phyloP scores from a whole-genome alignment of 2,329 filamentous ascomycete genomes.

The Peltaster fructicola region DNA sequence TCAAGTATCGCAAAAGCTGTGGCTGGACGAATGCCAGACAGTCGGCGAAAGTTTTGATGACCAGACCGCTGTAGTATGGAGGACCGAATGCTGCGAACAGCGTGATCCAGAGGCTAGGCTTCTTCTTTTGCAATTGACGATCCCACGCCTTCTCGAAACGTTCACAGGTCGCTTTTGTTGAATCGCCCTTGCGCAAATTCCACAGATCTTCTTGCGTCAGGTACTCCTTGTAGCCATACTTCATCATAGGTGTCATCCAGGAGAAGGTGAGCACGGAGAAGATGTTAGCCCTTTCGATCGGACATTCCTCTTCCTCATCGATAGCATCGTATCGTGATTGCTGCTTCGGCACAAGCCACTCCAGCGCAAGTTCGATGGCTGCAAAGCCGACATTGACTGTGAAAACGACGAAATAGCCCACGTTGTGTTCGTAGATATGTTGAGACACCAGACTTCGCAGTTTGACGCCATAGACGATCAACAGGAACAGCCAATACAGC shows the following conservation, averaged over 20 bases:
- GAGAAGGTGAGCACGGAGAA: constrained; percentile 89
- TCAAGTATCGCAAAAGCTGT: constrained; percentile 70
- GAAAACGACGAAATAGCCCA: constrained; percentile 64
- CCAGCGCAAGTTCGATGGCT: constrained; percentile 52
- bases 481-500: constrained; percentile 80
- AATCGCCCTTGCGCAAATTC: constrained; percentile 68
- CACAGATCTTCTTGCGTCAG: constrained; percentile 91
- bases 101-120: constrained; percentile 72
- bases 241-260: constrained; percentile 99
- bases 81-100: constrained; percentile 70
- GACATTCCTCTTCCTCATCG: constrained; percentile 52
- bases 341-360: constrained; percentile 76
- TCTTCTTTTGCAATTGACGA: constrained; percentile 50
- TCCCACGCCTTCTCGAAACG: constrained; percentile 62
- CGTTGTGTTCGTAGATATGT: constrained; percentile 45
- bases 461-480: constrained; percentile 65
- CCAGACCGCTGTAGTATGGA: constrained; percentile 61
- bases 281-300: constrained; percentile 77
- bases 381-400: constrained; percentile 54
- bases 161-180: constrained; percentile 54
- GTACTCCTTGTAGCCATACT: constrained; percentile 75
- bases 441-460: constrained; percentile 71
- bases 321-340: constrained; percentile 50
- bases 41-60: constrained; percentile 86
- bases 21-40: constrained; percentile 75